Conservation (phyloP, 176 grass and related monocot species). For the Aechmea fasciata region DNA sequence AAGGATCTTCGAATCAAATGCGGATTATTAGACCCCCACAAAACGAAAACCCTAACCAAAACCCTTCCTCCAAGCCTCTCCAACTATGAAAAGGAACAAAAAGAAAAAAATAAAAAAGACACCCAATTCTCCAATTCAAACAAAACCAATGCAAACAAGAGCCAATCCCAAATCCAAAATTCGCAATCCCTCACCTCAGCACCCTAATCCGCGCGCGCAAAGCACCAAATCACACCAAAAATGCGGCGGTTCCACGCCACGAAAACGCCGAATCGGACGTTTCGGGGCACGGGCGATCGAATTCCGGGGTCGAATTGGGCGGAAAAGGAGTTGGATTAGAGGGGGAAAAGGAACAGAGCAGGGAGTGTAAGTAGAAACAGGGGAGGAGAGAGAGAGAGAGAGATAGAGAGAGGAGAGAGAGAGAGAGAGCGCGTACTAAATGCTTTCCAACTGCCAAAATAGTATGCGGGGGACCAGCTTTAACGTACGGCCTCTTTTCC, state of each 20-base stretch:
- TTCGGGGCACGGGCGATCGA: slow-evolving; percentile 4
- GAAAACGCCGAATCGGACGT: background rate
- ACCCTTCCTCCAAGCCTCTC: too few species aligned
- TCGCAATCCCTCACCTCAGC: slow-evolving; percentile 3
- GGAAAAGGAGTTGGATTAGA: background rate
- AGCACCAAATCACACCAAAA: background rate
- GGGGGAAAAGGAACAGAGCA: slow-evolving; percentile 8
- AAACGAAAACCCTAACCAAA: too few species aligned
- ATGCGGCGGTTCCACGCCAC: slow-evolving; percentile 5
- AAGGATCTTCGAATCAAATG: background rate
- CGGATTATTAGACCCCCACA: too few species aligned
- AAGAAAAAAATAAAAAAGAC: background rate
- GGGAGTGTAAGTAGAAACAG: background rate
- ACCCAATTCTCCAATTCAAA: background rate
- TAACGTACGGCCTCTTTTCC: slow-evolving; percentile 17
- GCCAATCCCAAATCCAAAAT: background rate
- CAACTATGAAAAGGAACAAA: background rate
- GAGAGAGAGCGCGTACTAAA: slow-evolving; percentile 32
- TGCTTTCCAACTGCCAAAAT: slow-evolving; percentile 47
- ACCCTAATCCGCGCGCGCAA: background rate
- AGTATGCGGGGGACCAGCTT: slow-evolving; percentile 34
- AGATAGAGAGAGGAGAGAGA: slow-evolving; percentile 10
- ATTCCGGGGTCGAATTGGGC: slow-evolving; percentile 9
- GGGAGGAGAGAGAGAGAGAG: slow-evolving; percentile 2
- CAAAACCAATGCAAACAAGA: slow-evolving; percentile 6